These are phyloP conservation scores for Saturnispora galanensis DNA, from an alignment of 805 yeast species.

Conservation along the genomic window DNA sequence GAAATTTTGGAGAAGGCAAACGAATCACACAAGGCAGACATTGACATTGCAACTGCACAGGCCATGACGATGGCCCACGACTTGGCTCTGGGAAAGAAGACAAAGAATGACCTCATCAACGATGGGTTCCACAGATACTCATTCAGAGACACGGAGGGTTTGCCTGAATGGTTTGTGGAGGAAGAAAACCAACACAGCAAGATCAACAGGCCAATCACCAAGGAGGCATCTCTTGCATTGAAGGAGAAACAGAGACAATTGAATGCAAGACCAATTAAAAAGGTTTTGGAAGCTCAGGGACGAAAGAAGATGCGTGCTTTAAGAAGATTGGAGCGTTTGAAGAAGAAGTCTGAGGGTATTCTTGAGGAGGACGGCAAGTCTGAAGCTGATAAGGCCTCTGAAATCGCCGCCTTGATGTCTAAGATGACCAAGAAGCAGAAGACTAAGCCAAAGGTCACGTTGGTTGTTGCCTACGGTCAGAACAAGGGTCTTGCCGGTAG, in stretches of 20 bases:
- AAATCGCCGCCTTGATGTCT: conserved; percentile 76
- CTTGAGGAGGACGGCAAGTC: conserved; percentile 80
- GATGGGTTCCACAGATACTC: conserved; percentile 90
- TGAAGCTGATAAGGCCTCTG: conserved; percentile 92
- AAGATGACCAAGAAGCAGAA: conserved; percentile 65
- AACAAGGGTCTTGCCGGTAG: conserved; percentile 87
- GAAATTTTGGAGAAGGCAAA: conserved; percentile 35
- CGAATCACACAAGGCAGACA: conserved; percentile 47
- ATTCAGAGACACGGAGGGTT: conserved; percentile 80
- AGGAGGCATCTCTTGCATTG: conserved; percentile 78
- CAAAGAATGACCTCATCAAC: conserved; percentile 76
- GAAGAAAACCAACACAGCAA: conserved; percentile 85
- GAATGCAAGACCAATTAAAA: conserved; percentile 97
- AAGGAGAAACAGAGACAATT: conserved; percentile 68
- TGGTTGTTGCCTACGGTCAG: conserved; percentile 78
- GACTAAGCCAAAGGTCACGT: conserved; percentile 70
- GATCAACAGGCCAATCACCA: conserved; percentile 84
- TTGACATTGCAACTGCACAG: conserved; percentile 83
- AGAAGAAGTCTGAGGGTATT: conserved; percentile 86
- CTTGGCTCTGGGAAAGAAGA: conserved; percentile 79
- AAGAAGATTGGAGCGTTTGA: conserved; percentile 74
- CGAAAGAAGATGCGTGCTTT: conserved; percentile 92
- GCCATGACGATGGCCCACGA: conserved; percentile 98
- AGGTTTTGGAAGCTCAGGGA: conserved; percentile 96
- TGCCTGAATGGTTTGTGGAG: conserved; percentile 96